These are phyloP conservation scores for Rosa persica DNA, from an alignment of 306 rosid species.

Conservation along the genomic window DNA sequence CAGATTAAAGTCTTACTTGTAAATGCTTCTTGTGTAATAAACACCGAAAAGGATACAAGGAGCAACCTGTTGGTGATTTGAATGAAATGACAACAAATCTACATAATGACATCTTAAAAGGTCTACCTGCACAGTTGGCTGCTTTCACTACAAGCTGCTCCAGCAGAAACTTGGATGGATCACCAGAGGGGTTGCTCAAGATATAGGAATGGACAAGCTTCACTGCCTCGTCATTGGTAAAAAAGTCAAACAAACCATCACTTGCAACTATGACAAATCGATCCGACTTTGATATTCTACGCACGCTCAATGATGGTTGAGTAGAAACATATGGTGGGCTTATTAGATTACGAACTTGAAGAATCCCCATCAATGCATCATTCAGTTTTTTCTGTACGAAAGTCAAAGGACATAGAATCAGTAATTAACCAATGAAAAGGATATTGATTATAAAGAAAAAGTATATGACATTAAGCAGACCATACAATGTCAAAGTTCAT, in stretches of 20 bases:
- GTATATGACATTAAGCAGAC: background rate
- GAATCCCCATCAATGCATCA: slow-evolving; percentile 98
- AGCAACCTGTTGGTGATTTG: background rate
- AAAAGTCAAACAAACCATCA: slow-evolving; percentile 97
- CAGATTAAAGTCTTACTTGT: background rate
- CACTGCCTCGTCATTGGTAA: slow-evolving; percentile 82
- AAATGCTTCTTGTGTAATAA: background rate
- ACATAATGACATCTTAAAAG: slow-evolving; percentile 19
- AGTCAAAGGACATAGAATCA: slow-evolving; percentile 14
- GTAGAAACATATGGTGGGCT: slow-evolving; percentile 93
- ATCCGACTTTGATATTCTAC: slow-evolving; percentile 65
- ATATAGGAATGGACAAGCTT: slow-evolving; percentile 75
- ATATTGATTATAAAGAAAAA: background rate
- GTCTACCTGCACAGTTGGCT: slow-evolving; percentile 71
- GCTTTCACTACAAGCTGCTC: slow-evolving; percentile 83
- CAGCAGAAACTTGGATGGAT: slow-evolving; percentile 88
- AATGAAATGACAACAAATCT: slow-evolving; percentile 1
- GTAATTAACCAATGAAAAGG: background rate
- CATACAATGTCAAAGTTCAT: background rate
- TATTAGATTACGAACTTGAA: slow-evolving; percentile 76
- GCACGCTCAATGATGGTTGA: slow-evolving; percentile 76
- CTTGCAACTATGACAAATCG: slow-evolving; percentile 79
- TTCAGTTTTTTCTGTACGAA: slow-evolving; percentile 71
- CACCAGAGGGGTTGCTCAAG: slow-evolving; percentile 68
- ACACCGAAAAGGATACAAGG: background rate